Conservation (phyloP, 2,329 filamentous ascomycete species). For the Colletotrichum eleusines region DNA sequence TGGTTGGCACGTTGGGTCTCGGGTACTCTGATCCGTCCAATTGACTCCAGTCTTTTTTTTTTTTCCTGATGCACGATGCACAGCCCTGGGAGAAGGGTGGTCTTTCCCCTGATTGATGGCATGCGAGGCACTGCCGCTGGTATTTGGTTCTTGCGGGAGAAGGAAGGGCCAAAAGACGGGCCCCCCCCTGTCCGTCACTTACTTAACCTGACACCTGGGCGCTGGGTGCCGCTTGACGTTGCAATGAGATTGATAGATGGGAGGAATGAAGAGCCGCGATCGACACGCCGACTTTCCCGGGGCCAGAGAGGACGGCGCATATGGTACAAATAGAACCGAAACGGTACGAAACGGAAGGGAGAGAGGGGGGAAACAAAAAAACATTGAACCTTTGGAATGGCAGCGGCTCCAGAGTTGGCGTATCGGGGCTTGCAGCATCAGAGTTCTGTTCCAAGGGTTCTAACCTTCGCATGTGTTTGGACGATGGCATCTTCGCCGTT, state of each 20-base stretch:
- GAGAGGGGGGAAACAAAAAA: too few species aligned
- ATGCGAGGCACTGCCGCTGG: neutral
- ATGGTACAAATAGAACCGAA: too few species aligned
- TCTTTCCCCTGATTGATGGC: neutral
- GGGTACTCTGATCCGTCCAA: neutral
- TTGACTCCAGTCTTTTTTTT: neutral
- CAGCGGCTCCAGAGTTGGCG: neutral
- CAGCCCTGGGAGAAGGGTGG: constrained; percentile 16
- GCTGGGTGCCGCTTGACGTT: constrained; percentile 9
- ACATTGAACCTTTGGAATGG: neutral
- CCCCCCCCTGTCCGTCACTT: neutral
- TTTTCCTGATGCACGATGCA: neutral
- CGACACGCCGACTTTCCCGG: neutral
- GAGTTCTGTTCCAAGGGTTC: too few species aligned
- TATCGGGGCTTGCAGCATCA: neutral
- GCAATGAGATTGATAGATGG: neutral
- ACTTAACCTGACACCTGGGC: constrained; percentile 22
- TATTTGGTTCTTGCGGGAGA: constrained; percentile 9
- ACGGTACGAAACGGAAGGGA: neutral
- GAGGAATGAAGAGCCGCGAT: neutral
- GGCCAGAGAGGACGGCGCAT: neutral
- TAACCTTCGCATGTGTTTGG: neutral
- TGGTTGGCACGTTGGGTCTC: neutral
- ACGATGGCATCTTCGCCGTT: constrained; percentile 5
- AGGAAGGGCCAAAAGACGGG: neutral